Evolutionary conservation across 164 flowering plant species (phyloP).

Genomic region (Piper longum): DNA sequence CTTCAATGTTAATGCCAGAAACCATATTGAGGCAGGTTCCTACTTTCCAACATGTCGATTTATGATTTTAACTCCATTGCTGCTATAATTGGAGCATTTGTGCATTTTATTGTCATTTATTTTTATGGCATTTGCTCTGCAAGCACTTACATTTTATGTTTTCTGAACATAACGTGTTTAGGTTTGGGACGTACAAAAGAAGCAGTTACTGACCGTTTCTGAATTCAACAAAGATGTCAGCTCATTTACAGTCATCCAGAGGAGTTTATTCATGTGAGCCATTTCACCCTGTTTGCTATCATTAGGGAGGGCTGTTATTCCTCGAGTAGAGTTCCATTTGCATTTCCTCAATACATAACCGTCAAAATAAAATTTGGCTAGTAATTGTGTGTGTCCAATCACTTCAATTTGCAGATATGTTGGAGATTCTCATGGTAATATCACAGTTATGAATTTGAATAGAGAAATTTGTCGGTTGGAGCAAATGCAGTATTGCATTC

Average conservation of each 20-base stretch:
- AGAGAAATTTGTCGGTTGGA: conserved; percentile 29
- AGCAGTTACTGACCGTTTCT: conserved; percentile 40
- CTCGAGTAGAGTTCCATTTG: background rate
- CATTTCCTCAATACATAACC: background rate
- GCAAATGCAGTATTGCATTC: conserved; percentile 62
- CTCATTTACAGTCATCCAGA: conserved; percentile 42
- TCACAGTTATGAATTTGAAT: conserved; percentile 53
- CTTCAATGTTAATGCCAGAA: conserved; percentile 43
- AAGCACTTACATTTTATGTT: background rate
- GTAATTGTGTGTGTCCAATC: too few species aligned
- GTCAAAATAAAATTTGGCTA: background rate
- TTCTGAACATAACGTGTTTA: conserved; percentile 6
- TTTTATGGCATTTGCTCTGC: background rate
- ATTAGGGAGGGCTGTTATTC: too few species aligned
- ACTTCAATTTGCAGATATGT: conserved; percentile 31
- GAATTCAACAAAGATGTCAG: conserved; percentile 44
- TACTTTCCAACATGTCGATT: background rate
- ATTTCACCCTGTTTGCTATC: too few species aligned
- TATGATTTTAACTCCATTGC: background rate
- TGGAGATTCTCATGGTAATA: conserved; percentile 67
- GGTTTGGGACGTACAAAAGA: conserved; percentile 79
- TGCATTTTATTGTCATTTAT: background rate
- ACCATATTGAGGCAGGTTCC: conserved; percentile 66
- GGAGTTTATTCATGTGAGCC: conserved; percentile 41
- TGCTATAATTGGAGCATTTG: background rate